Base-by-base conservation (phyloP, 768 basidiomycete genomes). In the Termitomyces sp. region DNA sequence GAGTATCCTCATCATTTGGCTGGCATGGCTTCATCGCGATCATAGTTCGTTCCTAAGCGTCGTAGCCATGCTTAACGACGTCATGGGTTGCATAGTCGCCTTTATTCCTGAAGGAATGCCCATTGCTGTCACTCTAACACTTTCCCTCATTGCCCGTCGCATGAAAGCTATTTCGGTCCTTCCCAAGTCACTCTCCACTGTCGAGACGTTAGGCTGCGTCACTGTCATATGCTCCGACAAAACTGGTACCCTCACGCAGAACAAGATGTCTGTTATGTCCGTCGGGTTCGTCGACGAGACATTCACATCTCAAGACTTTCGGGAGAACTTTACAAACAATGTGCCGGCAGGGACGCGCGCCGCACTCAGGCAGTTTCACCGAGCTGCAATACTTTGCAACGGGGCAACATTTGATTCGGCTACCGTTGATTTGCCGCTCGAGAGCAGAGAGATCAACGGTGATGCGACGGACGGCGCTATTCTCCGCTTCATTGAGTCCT, bases 131-230 rank as follows among this genome's bases (percentile, higher is more conserved):
- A 82, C 83, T 0, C 63, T 85, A 0, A 82, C 81, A 0, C 70
- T 85, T 3, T 60, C 59, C 2, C 54, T 60, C 15, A 55, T 60
- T 21, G 63, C 63, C 21, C 54, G 58, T n/a, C 60, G 60, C 10
- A 64, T 64, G 63, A 60, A 60, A 51, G 43, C 1, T 0, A 54
- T 56, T 8, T 30, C 45, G 4, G 61, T 64, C 21, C 63, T 64
- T 10, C 60, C 47, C 63, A 80, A 79, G 62, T 80, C 81, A 3
- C 70, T 88, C 23, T 76, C 83, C 26, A 87, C 83, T 6, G 83
- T 88, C 31, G 86, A 88, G 66, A 83, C 82, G 7, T 73, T 88
- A 5, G 86, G 86, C 7, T 75, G 79, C 9, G 83, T 87, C 64
- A 80, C 81, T 53, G 77, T 77, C 10, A 66, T 78, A 35, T 74